Conservation (phyloP, 306 rosid genomes). For the Vachellia collinsii region DNA sequence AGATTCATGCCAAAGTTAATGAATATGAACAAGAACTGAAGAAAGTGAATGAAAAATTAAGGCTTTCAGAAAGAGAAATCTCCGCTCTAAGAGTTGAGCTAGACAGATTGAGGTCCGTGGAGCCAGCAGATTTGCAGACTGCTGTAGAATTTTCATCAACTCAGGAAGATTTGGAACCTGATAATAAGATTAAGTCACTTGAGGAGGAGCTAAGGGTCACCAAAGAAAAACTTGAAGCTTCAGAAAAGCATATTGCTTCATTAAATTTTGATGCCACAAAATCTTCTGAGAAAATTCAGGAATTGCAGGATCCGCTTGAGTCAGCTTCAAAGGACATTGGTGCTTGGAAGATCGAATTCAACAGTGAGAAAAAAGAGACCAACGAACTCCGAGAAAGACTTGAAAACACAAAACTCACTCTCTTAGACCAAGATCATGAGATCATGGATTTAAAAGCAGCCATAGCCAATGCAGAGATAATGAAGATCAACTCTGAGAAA, state of each 20-base stretch:
- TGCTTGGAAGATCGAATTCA: background rate
- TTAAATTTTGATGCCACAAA: slow-evolving; percentile 57
- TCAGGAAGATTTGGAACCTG: slow-evolving; percentile 35
- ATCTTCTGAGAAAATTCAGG: slow-evolving; percentile 57
- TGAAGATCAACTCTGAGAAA: background rate
- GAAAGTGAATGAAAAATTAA: slow-evolving; percentile 60
- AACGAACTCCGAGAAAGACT: slow-evolving; percentile 77
- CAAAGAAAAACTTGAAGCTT: slow-evolving; percentile 58
- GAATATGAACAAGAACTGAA: slow-evolving; percentile 66
- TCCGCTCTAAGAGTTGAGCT: slow-evolving; percentile 61
- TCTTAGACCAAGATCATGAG: background rate
- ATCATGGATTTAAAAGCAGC: background rate
- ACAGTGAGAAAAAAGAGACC: slow-evolving; percentile 64
- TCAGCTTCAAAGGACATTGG: background rate
- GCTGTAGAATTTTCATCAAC: slow-evolving; percentile 26
- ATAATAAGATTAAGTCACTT: slow-evolving; percentile 39
- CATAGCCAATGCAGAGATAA: background rate
- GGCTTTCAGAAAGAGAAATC: slow-evolving; percentile 62
- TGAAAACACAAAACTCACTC: slow-evolving; percentile 56
- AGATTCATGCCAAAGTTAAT: slow-evolving; percentile 49
- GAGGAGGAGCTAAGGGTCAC: slow-evolving; percentile 61
- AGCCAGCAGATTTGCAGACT: slow-evolving; percentile 25
- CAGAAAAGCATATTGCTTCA: slow-evolving; percentile 61
- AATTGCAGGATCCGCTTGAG: slow-evolving; percentile 27
- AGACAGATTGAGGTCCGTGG: slow-evolving; percentile 40